These are phyloP conservation scores for Fusarium devonianum DNA, from an alignment of 2,329 filamentous ascomycete genomes.

Conservation along the genomic window DNA sequence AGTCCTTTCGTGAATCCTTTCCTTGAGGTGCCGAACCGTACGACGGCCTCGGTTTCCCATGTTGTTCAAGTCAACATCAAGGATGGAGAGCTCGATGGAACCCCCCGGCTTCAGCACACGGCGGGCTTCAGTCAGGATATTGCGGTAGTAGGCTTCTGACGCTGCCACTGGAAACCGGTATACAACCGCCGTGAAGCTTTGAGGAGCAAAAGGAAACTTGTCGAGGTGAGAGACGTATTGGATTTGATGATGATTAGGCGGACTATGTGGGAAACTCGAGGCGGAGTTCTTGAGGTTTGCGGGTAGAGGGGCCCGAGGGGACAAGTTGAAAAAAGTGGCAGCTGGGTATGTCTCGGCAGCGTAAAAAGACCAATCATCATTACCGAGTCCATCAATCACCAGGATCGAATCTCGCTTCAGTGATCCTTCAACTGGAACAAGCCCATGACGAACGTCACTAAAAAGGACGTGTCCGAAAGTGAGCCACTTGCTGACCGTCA, in stretches of 20 bases:
- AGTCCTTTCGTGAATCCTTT: slow-evolving; percentile 68
- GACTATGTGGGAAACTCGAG: slow-evolving; percentile 61
- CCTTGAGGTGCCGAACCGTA: slow-evolving; percentile 74
- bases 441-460: slow-evolving; percentile 77
- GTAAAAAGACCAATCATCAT: slow-evolving; percentile 88
- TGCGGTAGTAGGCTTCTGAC: slow-evolving; percentile 72
- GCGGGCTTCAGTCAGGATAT: slow-evolving; percentile 76
- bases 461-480: slow-evolving; percentile 85
- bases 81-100: slow-evolving; percentile 78
- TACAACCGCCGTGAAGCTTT: slow-evolving; percentile 79
- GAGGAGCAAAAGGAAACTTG: slow-evolving; percentile 77
- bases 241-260: slow-evolving; percentile 78
- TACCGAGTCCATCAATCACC: slow-evolving; percentile 84
- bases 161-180: slow-evolving; percentile 78
- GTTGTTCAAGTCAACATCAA: slow-evolving; percentile 82
- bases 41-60: slow-evolving; percentile 77
- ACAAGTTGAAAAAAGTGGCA: slow-evolving; percentile 79
- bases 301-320: slow-evolving; percentile 61
- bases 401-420: slow-evolving; percentile 68
- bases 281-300: slow-evolving; percentile 52
- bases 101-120: slow-evolving; percentile 80
- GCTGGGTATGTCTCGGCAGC: slow-evolving; percentile 80
- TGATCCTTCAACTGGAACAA: slow-evolving; percentile 54
- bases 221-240: slow-evolving; percentile 68
- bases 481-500: slow-evolving; percentile 88